Conservation (phyloP, 192 early-diverging fungal species). For the Cladochytrium replicatum region DNA sequence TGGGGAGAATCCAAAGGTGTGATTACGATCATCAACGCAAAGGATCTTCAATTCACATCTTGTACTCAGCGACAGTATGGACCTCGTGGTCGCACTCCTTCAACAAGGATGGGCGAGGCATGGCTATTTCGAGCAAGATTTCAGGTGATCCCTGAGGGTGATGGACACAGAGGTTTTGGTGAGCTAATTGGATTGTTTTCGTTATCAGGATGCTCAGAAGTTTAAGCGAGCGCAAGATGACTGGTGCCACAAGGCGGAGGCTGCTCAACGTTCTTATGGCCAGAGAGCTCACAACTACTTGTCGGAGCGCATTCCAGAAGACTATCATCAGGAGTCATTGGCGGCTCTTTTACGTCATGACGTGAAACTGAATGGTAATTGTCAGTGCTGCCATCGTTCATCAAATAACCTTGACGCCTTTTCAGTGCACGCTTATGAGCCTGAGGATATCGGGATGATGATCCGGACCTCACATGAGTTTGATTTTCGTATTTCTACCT, state of each 20-base stretch:
- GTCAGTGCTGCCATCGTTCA: conserved; percentile 23
- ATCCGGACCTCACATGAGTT: conserved; percentile 62
- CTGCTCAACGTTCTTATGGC: conserved; percentile 11
- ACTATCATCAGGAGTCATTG: conserved; percentile 46
- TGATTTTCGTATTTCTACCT: conserved; percentile 58
- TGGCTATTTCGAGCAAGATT: conserved; percentile 56
- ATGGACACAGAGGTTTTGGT: conserved; percentile 32
- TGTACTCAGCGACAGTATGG: too few species aligned
- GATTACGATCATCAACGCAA: conserved; percentile 23
- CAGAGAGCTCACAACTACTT: conserved; percentile 29
- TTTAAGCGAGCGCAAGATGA: conserved; percentile 43
- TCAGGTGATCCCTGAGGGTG: conserved; percentile 35
- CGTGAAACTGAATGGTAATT: conserved; percentile 62
- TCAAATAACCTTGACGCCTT: conserved; percentile 1
- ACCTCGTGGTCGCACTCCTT: too few species aligned
- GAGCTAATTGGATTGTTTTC: too few species aligned
- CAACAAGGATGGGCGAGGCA: conserved; percentile 44
- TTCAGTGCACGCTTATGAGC: conserved; percentile 12
- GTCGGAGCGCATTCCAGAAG: conserved; percentile 45
- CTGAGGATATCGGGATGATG: conserved; percentile 63
- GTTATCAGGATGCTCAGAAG: conserved; percentile 35
- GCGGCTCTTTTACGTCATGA: conserved; percentile 59
- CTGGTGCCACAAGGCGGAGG: conserved; percentile 41
- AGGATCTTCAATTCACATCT: too few species aligned
- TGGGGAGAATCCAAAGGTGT: conserved; percentile 65